A percentile compares a stretch with the other conserved stretches of the same genome.
Evolutionary conservation across 306 rosid genomes (phyloP).

Genomic region (Hylodesmum podocarpum): DNA sequence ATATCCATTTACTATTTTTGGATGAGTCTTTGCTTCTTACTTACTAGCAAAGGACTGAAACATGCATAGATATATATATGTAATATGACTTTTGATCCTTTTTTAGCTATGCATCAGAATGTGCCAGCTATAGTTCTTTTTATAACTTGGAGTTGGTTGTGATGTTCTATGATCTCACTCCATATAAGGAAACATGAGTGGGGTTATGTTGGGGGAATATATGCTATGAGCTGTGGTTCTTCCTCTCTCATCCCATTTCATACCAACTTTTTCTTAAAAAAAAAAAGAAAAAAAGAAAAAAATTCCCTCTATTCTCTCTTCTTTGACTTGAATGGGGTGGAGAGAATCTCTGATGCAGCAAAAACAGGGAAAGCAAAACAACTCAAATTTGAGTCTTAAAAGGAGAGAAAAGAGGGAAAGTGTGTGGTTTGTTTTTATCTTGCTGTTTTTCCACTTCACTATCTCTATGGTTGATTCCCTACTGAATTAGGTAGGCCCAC

Average conservation of each 20-base stretch:
- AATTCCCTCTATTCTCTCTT: constrained; percentile 37
- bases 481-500: constrained; percentile 59
- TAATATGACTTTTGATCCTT: constrained; percentile 34
- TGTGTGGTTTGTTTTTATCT: constrained; percentile 93
- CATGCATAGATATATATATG: constrained; percentile 32
- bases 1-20: constrained; percentile 36
- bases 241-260: constrained; percentile 56
- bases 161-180: constrained; percentile 78
- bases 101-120: constrained; percentile 41
- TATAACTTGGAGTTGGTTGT: constrained; percentile 62
- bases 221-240: constrained; percentile 79
- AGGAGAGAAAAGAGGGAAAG: constrained; percentile 92
- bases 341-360: constrained; percentile 87
- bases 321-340: constrained; percentile 85
- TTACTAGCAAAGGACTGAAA: constrained; percentile 26
- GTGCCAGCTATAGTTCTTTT: constrained; percentile 55
- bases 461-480: constrained; percentile 63
- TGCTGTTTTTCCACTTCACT: constrained; percentile 64
- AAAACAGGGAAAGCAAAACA: constrained; percentile 64
- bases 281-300: not conserved
- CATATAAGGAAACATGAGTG: constrained; percentile 95
- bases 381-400: constrained; percentile 72
- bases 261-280: constrained; percentile 42
- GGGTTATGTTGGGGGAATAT: constrained; percentile 94
- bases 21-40: constrained; percentile 24